Evolutionary conservation across 805 yeast genomes (phyloP).

Genomic region (Pichia ethanolica): DNA sequence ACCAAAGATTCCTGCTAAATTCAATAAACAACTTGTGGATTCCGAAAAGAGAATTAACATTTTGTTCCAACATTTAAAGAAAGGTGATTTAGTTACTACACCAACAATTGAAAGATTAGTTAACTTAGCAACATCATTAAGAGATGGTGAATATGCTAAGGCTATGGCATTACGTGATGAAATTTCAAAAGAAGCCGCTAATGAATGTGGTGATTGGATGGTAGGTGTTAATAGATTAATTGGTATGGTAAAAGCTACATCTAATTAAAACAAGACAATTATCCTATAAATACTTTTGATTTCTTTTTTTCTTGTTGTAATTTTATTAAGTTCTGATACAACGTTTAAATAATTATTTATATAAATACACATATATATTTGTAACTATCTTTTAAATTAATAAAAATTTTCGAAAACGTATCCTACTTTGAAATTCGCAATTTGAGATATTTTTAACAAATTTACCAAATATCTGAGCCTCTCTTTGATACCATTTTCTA

Average conservation of each 20-base stretch:
- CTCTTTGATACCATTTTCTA: no score
- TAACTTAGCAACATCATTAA: conserved; percentile 43
- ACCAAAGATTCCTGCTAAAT: conserved; percentile 70
- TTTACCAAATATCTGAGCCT: no score
- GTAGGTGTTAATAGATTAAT: conserved; percentile 85
- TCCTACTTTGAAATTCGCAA: no score
- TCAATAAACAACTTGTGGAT: conserved; percentile 64
- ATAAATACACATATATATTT: no score
- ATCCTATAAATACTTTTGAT: neutral
- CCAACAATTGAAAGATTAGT: conserved; percentile 49
- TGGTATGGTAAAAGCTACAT: conserved; percentile 52
- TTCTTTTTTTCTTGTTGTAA: neutral
- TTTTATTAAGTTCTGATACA: neutral
- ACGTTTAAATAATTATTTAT: no score
- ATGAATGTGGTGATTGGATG: conserved; percentile 87
- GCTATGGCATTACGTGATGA: conserved; percentile 53
- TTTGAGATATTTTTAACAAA: no score
- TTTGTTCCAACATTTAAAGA: conserved; percentile 71
- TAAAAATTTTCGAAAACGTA: no score
- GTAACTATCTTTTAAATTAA: no score
- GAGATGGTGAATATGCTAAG: conserved; percentile 42
- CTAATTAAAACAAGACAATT: neutral
- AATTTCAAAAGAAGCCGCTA: conserved; percentile 55
- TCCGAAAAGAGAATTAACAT: conserved; percentile 75
- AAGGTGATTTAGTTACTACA: conserved; percentile 53